Percentiles rank a stretch among this genome's conserved stretches.
Conservation (phyloP, 179 eudicot species). For the Beta corolliflora region DNA sequence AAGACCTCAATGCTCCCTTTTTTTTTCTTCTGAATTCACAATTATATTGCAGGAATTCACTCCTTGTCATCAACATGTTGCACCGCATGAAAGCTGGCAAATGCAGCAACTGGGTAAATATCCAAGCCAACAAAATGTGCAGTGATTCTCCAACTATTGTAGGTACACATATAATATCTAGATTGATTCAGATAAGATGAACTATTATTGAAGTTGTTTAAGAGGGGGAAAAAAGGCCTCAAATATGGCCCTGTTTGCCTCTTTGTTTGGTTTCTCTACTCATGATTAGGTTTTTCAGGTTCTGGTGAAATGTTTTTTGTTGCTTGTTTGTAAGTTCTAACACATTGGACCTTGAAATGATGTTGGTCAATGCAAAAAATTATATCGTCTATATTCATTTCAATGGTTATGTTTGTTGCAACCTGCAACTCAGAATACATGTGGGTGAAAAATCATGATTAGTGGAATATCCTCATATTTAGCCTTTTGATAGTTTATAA, state of each 20-base stretch:
- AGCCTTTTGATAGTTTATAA: conserved; percentile 8
- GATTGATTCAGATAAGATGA: conserved; percentile 37
- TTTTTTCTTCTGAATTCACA: background rate
- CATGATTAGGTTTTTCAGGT: conserved; percentile 22
- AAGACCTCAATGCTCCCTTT: background rate
- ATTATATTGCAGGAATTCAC: conserved; percentile 70
- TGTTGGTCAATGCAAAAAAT: conserved; percentile 17
- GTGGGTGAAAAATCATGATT: conserved; percentile 25
- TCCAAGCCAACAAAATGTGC: conserved; percentile 45
- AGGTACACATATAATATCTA: conserved; percentile 31
- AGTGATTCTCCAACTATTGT: conserved; percentile 32
- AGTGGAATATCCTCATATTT: conserved; percentile 10
- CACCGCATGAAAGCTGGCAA: conserved; percentile 91
- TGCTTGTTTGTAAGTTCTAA: conserved; percentile 10
- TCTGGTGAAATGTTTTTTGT: conserved; percentile 20
- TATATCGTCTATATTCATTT: background rate
- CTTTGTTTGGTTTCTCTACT: conserved; percentile 1
- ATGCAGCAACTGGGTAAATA: conserved; percentile 64
- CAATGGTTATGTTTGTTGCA: conserved; percentile 12
- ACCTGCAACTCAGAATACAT: background rate
- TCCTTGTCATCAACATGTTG: conserved; percentile 67
- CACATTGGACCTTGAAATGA: conserved; percentile 22
- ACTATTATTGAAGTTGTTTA: conserved; percentile 34
- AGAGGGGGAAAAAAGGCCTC: conserved; percentile 14
- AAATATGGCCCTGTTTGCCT: conserved; percentile 23